phyloP scores from a whole-genome alignment of 2,329 filamentous ascomycete species.

The Neofusicoccum sp. region DNA sequence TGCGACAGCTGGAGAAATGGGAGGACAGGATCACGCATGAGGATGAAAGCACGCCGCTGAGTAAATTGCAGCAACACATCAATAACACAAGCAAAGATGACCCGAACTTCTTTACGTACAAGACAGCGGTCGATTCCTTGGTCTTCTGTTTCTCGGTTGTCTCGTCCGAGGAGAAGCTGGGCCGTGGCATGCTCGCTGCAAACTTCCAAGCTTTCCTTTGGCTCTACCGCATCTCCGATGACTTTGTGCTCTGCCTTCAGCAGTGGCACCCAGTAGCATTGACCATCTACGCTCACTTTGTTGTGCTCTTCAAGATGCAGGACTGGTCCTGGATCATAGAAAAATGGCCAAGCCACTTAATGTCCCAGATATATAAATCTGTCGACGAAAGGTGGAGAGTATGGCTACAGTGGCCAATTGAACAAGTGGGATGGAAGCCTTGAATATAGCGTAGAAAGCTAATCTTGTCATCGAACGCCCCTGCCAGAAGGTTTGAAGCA shows the following conservation, averaged over 20 bases:
- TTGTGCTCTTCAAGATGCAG: slow-evolving; percentile 8
- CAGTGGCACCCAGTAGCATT: slow-evolving; percentile 9
- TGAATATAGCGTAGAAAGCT: not conserved
- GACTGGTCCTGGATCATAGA: not conserved
- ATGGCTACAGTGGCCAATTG: not conserved
- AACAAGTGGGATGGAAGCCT: not conserved
- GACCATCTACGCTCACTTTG: slow-evolving; percentile 12
- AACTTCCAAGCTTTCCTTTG: not conserved
- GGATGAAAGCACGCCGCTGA: too few species aligned
- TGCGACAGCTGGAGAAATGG: too few species aligned
- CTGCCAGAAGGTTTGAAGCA: too few species aligned
- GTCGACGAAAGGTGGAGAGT: not conserved
- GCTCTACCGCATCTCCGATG: slow-evolving; percentile 11
- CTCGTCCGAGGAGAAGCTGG: too few species aligned
- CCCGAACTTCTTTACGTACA: too few species aligned
- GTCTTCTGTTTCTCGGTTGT: too few species aligned
- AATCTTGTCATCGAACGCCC: not conserved
- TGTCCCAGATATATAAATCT: not conserved
- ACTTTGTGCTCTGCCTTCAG: slow-evolving; percentile 9
- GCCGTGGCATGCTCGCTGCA: too few species aligned
- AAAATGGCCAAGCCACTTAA: not conserved
- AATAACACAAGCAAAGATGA: too few species aligned
- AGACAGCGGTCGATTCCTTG: too few species aligned
- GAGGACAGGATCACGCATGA: too few species aligned
- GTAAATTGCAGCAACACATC: too few species aligned